phyloP scores from a whole-genome alignment of 2,329 filamentous ascomycete genomes.

The Zelopaecilomyces penicillatus region DNA sequence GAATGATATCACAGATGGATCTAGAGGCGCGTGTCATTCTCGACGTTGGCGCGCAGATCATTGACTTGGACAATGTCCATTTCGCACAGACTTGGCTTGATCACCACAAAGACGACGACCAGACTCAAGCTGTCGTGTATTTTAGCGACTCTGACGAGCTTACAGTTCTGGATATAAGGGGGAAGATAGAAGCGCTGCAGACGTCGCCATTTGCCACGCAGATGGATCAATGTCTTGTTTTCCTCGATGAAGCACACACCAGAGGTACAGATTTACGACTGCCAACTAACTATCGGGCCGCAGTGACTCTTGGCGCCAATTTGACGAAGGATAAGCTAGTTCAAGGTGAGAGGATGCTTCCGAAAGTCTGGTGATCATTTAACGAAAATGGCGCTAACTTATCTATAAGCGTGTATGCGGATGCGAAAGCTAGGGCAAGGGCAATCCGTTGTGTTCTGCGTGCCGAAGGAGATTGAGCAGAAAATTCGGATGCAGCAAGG shows the following conservation, averaged over 20 bases:
- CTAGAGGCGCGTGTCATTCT: conserved; percentile 49
- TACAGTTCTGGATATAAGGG: conserved; percentile 40
- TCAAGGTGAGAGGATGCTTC: conserved; percentile 43
- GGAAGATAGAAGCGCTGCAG: conserved; percentile 38
- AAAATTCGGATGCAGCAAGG: conserved; percentile 33
- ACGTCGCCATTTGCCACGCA: conserved; percentile 50
- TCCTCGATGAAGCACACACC: conserved; percentile 62
- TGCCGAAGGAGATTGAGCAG: conserved; percentile 47
- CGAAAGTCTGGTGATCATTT: not conserved
- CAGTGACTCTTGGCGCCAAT: conserved; percentile 55
- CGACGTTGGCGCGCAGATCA: conserved; percentile 61
- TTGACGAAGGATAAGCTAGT: conserved; percentile 60
- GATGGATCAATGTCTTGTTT: conserved; percentile 53
- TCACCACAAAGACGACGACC: not conserved
- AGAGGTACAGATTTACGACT: conserved; percentile 59
- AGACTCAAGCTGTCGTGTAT: conserved; percentile 37
- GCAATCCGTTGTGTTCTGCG: conserved; percentile 53
- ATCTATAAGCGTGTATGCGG: conserved; percentile 50
- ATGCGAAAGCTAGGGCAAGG: conserved; percentile 58
- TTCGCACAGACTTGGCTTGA: conserved; percentile 47
- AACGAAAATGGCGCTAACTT: conserved; percentile 2
- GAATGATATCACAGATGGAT: conserved; percentile 25
- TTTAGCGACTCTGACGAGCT: conserved; percentile 47
- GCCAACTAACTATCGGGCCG: conserved; percentile 48
- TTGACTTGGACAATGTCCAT: conserved; percentile 50